Evolutionary conservation across 495 filamentous ascomycete species (phyloP).

Genomic region (Thermothielavioides terrestris): DNA sequence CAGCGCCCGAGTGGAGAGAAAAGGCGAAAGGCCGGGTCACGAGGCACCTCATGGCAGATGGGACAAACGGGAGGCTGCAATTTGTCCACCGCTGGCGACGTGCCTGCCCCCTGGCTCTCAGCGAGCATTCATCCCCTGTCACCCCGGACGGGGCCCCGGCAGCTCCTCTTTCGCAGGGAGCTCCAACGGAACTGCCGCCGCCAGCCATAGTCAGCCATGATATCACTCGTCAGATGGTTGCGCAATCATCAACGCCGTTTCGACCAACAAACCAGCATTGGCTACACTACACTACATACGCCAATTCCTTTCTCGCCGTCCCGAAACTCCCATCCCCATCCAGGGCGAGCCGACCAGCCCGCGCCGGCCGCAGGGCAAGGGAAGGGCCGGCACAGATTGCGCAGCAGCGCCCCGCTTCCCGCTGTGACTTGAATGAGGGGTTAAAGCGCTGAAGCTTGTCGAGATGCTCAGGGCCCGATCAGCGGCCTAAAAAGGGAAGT

Average conservation of each 20-base stretch:
- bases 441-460: neutral
- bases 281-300: too few relatives aligned
- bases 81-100: slow-evolving; percentile 8
- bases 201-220: slow-evolving; percentile 8
- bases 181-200: neutral
- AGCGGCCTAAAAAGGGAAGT: neutral
- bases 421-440: neutral
- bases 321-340: neutral
- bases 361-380: neutral
- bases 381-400: neutral
- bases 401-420: neutral
- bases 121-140: slow-evolving; percentile 1
- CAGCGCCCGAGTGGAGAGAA: slow-evolving; percentile 1
- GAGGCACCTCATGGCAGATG: slow-evolving; percentile 18
- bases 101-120: neutral
- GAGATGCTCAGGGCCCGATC: neutral
- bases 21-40: slow-evolving; percentile 20
- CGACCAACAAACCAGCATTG: slow-evolving; percentile 1
- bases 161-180: neutral
- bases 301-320: neutral
- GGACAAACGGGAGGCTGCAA: slow-evolving; percentile 11
- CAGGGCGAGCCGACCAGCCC: slow-evolving; percentile 2
- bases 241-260: too few relatives aligned
- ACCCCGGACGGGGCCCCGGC: neutral
- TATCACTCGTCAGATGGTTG: slow-evolving; percentile 11